A percentile compares a stretch with the other conserved stretches of the same genome.
These are phyloP conservation scores for Bipolaris victoriae DNA, from an alignment of 2,329 filamentous ascomycete genomes.

Conservation along the genomic window DNA sequence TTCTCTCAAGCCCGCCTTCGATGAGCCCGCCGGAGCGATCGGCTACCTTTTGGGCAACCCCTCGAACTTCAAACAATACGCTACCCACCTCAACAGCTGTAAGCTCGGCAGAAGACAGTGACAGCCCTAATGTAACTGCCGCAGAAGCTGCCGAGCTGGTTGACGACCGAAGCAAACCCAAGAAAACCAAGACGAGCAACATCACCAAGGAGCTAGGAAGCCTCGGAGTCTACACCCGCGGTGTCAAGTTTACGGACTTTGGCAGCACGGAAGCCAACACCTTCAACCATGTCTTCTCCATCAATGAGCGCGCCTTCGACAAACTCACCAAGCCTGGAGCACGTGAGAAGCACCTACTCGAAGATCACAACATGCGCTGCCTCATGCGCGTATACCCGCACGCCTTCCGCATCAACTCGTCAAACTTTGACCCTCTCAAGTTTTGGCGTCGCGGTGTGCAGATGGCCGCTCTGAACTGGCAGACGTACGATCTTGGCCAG, in stretches of 20 bases:
- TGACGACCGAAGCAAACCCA: slow-evolving; percentile 65
- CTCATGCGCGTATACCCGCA: slow-evolving; percentile 91
- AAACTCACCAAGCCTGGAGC: slow-evolving; percentile 76
- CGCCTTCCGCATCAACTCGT: slow-evolving; percentile 78
- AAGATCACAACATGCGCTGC: slow-evolving; percentile 88
- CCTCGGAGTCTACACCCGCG: slow-evolving; percentile 78
- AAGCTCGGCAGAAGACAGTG: slow-evolving; percentile 78
- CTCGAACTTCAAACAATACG: slow-evolving; percentile 62
- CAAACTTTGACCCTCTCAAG: slow-evolving; percentile 91
- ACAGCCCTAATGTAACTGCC: slow-evolving; percentile 65
- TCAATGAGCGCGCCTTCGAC: slow-evolving; percentile 88
- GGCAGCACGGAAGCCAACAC: slow-evolving; percentile 77
- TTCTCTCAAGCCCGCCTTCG: slow-evolving; percentile 60
- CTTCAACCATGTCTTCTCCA: slow-evolving; percentile 94
- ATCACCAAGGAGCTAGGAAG: slow-evolving; percentile 83
- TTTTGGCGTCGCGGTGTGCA: slow-evolving; percentile 97
- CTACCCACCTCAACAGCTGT: slow-evolving; percentile 59
- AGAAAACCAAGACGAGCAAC: slow-evolving; percentile 73
- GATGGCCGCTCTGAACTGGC: slow-evolving; percentile 98
- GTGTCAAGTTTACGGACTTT: slow-evolving; percentile 85
- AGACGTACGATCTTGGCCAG: slow-evolving; percentile 94
- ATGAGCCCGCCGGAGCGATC: slow-evolving; percentile 59
- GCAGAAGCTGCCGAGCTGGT: slow-evolving; percentile 57
- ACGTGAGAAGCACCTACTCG: slow-evolving; percentile 77
- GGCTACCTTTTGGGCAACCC: slow-evolving; percentile 55